phyloP scores from a whole-genome alignment of 805 yeast species.

The Zygotorulaspora danielsina region DNA sequence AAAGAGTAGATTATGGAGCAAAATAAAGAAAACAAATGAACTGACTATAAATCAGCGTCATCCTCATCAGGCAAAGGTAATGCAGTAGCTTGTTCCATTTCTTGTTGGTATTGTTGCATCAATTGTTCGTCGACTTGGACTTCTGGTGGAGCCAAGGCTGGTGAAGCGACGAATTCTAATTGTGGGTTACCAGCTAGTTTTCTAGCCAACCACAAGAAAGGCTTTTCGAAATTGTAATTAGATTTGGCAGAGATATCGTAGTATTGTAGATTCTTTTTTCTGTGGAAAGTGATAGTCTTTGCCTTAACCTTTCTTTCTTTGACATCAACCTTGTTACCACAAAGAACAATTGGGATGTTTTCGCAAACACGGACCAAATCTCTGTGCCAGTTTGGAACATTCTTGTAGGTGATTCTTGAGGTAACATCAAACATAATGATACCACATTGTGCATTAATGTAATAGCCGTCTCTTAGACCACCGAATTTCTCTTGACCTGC shows the following conservation, averaged over 20 bases:
- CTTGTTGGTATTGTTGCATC: slow-evolving; percentile 98
- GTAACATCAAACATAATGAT: slow-evolving; percentile 99
- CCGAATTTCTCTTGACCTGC: slow-evolving; percentile 99
- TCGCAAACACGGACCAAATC: slow-evolving; percentile 99
- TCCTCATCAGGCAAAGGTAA: slow-evolving; percentile 99
- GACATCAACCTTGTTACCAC: slow-evolving; percentile 99
- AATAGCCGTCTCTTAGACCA: slow-evolving; percentile 99
- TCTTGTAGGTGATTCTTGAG: slow-evolving; percentile 98
- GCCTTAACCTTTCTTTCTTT: slow-evolving; percentile 99
- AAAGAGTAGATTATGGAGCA: slow-evolving; percentile 1
- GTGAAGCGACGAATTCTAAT: slow-evolving; percentile 97
- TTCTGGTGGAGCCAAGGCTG: slow-evolving; percentile 99
- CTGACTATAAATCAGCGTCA: slow-evolving; percentile 89
- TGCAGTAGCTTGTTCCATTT: slow-evolving; percentile 99
- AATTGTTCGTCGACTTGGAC: slow-evolving; percentile 93
- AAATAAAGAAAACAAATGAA: slow-evolving; percentile 3
- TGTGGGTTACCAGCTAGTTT: slow-evolving; percentile 97
- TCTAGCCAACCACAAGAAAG: slow-evolving; percentile 99
- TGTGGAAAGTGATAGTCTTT: slow-evolving; percentile 99
- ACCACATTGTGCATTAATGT: slow-evolving; percentile 99
- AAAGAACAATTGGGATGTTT: slow-evolving; percentile 96
- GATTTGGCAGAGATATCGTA: slow-evolving; percentile 99
- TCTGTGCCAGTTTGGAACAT: slow-evolving; percentile 99
- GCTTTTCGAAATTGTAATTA: slow-evolving; percentile 99
- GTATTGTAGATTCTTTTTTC: slow-evolving; percentile 99